Evolutionary conservation across 2,329 filamentous ascomycete genomes (phyloP).

Genomic region (Fusarium proliferatum): DNA sequence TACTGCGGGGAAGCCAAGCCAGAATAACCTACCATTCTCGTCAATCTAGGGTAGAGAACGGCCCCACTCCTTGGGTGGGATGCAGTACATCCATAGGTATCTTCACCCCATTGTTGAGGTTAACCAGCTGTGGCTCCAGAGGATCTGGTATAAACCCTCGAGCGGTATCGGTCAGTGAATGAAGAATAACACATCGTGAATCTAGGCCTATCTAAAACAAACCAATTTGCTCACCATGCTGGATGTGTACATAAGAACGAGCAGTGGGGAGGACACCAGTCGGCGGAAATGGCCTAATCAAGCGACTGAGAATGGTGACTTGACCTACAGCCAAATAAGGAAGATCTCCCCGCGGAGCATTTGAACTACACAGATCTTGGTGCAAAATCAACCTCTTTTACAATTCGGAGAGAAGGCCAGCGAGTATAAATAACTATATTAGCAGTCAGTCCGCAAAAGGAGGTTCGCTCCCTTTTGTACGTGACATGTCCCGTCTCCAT

Average conservation of each 20-base stretch:
- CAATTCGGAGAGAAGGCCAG: neutral
- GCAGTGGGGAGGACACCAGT: neutral
- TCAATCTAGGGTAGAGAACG: neutral
- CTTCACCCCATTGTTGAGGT: neutral
- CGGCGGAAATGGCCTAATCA: constrained; percentile 2
- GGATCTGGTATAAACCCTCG: neutral
- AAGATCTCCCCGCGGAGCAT: neutral
- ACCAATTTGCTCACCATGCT: neutral
- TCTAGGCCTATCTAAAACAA: neutral
- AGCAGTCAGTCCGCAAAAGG: neutral
- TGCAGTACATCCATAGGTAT: neutral
- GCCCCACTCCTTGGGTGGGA: constrained; percentile 4
- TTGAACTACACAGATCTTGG: neutral
- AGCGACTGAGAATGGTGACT: neutral
- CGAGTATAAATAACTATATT: neutral
- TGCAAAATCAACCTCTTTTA: neutral
- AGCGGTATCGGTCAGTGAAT: neutral
- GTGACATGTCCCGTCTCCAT: neutral
- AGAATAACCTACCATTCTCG: neutral
- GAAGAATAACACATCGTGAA: neutral
- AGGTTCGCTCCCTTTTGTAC: neutral
- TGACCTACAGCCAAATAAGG: neutral
- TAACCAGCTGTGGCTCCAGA: too few species aligned
- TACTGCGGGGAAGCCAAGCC: constrained; percentile 24
- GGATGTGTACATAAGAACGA: neutral